Evolutionary conservation across 805 yeast species (phyloP), one percentile per base, ranked within the genome.

Genomic region (Kluyveromyces aestuarii): DNA sequence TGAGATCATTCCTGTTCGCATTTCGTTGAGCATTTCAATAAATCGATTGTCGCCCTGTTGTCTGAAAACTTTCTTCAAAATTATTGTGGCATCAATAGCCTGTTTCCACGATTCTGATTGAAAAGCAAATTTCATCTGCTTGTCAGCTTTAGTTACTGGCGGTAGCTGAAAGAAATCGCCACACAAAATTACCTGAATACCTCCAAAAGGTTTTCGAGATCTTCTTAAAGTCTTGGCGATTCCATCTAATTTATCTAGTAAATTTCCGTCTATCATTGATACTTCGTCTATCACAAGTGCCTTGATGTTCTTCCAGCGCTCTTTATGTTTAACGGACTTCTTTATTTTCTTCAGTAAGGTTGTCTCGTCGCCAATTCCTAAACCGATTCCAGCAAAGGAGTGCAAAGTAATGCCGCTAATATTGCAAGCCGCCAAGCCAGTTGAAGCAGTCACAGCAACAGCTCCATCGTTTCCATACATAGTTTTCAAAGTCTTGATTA

Each of bases 131-230:
- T 57, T 55, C 2, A 70, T 62, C 45, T 52, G 68, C 42, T 49
- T 55, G 21, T 52, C 55, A 50, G 53, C 62, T 48, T 64, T 58
- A 2, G 59, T 58, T 2, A 67, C 69, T 0, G 95, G 95, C 0
- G 95, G 95, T 41, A 86, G 65, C 60, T 86, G 95, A 61, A 78
- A 85, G 61, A 86, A 86, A 62, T 86, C 95, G 7, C 95, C 95
- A 68, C 87, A 81, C 14, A 82, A 75, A 33, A 86, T 74, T 16
- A 86, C 58, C 56, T 86, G 95, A 19, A 86, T 80, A 0, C 93
- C 93, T 21, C 95, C 95, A 71, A 86, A 86, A 1, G 95, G 90
- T 35, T 54, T 48, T 9, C 63, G 58, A 48, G 60, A 71, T 43
- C 66, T 67, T 37, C 82, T 66, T 8, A 85, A 49, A 19, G 62